Evolutionary conservation across 345 rosid species (phyloP), one percentile per base, ranked within the genome.

Genomic region (Gossypium raimondii): DNA sequence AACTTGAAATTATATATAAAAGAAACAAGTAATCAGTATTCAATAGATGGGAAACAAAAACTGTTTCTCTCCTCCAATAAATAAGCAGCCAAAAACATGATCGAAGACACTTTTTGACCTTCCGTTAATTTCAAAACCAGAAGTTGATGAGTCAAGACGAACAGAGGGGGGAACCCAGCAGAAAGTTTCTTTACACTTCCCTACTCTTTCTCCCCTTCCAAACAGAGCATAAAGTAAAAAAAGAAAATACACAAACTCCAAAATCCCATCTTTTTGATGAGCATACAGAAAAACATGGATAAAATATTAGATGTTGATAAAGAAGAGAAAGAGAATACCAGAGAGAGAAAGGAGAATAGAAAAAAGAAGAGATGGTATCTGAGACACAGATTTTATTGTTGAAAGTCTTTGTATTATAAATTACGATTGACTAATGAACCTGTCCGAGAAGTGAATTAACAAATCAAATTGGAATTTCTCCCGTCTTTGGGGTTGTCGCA

Each of bases 401-500:
- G 43, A 50, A 50, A 68, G 43, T 9, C n/a, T 13, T 51, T 5
- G 29, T 11, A 17, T 61, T 22, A 57, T 57, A 60, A 2, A 11
- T 45, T 25, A 48, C 29, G 71, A 63, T 52, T 74, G 77, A 74
- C 71, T 51, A 48, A 74, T 8, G 16, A 44, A 16, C 67, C 14
- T 25, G 75, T 57, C 66, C 29, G 69, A 73, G 47, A 48, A 50
- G 0, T 2, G 5, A 22, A 44, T 14, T 5, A 8, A 58, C 4
- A n/a, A 17, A 5, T n/a, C 20, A 65, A 65, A 9, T n/a, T 7
- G 3, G 4, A 41, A 25, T 38, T 0, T 34, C 41, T 34, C 41
- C 13, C 1, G 22, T 16, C 57, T 8, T 24, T 14, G 14, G 43
- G 13, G 2, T 68, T 68, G 72, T 68, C 72, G 43, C 25, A 25